Conservation (phyloP, 2,329 filamentous ascomycete genomes). For the Chrysoporthe cubensis region DNA sequence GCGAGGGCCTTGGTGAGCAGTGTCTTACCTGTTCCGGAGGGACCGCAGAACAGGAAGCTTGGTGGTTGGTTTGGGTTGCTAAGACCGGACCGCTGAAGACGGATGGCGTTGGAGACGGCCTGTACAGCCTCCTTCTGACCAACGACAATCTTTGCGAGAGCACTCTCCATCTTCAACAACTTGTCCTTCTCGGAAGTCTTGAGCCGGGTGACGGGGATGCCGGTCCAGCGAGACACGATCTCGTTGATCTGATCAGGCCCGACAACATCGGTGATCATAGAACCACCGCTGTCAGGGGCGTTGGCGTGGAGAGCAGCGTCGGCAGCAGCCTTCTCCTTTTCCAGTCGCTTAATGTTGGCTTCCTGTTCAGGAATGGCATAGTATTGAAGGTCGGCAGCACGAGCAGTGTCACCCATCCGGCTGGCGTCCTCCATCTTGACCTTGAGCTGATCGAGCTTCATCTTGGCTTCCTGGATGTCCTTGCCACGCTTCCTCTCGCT, state of each 20-base stretch:
- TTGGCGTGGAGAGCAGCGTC: conserved; percentile 69
- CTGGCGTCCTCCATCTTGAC: conserved; percentile 94
- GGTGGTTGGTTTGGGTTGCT: conserved; percentile 96
- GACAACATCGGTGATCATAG: conserved; percentile 89
- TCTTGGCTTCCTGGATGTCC: conserved; percentile 90
- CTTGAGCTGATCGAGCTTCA: conserved; percentile 90
- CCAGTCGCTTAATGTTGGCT: conserved; percentile 76
- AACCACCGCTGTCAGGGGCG: conserved; percentile 62
- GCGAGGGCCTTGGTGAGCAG: conserved; percentile 94
- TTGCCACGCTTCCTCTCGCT: conserved; percentile 89
- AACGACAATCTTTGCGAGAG: conserved; percentile 81
- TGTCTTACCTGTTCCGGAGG: conserved; percentile 97
- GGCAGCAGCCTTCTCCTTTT: conserved; percentile 76
- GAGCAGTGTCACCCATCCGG: conserved; percentile 79
- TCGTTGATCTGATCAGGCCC: conserved; percentile 99
- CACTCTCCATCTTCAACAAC: conserved; percentile 94
- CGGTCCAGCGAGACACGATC: conserved; percentile 97
- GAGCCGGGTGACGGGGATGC: conserved; percentile 91
- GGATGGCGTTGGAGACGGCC: conserved; percentile 93
- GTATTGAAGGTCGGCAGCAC: conserved; percentile 93
- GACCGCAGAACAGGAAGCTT: conserved; percentile 98
- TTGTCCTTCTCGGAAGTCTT: conserved; percentile 98
- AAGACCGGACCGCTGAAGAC: conserved; percentile 91
- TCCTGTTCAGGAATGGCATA: conserved; percentile 96
- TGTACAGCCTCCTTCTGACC: conserved; percentile 93